phyloP scores from a whole-genome alignment of 768 basidiomycete genomes.

The Hysterangium stoloniferum region DNA sequence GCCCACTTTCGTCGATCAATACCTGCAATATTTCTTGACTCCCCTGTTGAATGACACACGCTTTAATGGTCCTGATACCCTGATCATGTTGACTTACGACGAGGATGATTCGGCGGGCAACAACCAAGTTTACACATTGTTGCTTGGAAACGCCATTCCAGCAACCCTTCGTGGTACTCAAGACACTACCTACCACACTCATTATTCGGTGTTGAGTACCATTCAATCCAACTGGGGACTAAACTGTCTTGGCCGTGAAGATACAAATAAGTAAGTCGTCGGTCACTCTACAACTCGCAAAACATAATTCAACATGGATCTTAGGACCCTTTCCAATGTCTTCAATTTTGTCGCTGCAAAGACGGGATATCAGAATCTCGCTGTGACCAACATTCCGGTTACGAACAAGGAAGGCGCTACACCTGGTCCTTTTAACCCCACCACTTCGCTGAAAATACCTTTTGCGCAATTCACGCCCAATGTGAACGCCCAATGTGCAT shows the following conservation, averaged over 20 bases:
- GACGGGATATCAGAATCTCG: constrained; percentile 36
- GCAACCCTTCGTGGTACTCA: constrained; percentile 31
- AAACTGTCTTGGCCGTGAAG: constrained; percentile 49
- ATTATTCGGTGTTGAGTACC: constrained; percentile 50
- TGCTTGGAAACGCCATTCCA: constrained; percentile 39
- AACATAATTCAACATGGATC: not conserved
- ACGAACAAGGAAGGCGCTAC: not conserved
- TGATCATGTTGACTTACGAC: constrained; percentile 54
- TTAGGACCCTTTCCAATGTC: constrained; percentile 37
- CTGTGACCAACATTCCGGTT: constrained; percentile 15
- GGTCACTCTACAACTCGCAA: not conserved
- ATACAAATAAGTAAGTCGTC: constrained; percentile 38
- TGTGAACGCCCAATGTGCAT: not conserved
- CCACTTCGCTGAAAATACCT: not conserved
- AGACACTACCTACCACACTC: constrained; percentile 50
- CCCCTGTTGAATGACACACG: constrained; percentile 40
- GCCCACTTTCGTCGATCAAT: constrained; percentile 37
- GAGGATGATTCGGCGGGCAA: constrained; percentile 37
- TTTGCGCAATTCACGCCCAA: not conserved
- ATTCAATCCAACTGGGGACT: constrained; percentile 56
- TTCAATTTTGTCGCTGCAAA: constrained; percentile 41
- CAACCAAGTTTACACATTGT: constrained; percentile 39
- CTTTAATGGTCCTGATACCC: constrained; percentile 47
- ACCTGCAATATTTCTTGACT: constrained; percentile 42
- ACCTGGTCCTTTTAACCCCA: not conserved